Evolutionary conservation across 2,329 filamentous ascomycete genomes (phyloP).

Genomic region (Dothideomycetes sp.): DNA sequence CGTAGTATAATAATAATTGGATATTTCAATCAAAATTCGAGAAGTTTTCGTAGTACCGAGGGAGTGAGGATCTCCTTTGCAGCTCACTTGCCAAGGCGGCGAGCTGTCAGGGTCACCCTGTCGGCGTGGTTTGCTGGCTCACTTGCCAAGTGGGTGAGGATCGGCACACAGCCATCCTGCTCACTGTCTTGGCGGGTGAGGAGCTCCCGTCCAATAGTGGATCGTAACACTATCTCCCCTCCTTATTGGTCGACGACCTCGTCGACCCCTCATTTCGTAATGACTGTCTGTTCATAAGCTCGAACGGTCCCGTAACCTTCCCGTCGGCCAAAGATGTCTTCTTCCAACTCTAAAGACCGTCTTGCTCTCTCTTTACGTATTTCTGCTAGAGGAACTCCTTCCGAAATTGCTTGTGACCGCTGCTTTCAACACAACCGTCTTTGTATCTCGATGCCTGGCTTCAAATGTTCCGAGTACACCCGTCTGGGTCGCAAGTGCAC

Average conservation of each 20-base stretch:
- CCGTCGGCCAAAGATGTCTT: background rate
- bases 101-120: background rate
- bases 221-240: slow-evolving; percentile 3
- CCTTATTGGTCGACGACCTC: background rate
- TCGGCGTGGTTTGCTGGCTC: background rate
- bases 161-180: background rate
- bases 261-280: background rate
- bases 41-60: background rate
- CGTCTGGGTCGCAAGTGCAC: background rate
- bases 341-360: background rate
- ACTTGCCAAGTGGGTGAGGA: background rate
- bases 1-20: slow-evolving; percentile 4
- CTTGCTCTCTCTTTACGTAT: background rate
- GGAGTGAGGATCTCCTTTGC: background rate
- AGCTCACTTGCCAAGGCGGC: background rate
- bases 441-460: background rate
- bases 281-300: background rate
- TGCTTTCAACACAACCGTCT: background rate
- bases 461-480: background rate
- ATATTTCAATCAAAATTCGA: slow-evolving; percentile 2
- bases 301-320: background rate
- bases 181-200: background rate
- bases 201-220: too few species aligned
- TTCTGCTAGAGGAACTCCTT: background rate
- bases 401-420: background rate